Evolutionary conservation across 805 yeast genomes (phyloP).

Genomic region (Ogataea neopini): DNA sequence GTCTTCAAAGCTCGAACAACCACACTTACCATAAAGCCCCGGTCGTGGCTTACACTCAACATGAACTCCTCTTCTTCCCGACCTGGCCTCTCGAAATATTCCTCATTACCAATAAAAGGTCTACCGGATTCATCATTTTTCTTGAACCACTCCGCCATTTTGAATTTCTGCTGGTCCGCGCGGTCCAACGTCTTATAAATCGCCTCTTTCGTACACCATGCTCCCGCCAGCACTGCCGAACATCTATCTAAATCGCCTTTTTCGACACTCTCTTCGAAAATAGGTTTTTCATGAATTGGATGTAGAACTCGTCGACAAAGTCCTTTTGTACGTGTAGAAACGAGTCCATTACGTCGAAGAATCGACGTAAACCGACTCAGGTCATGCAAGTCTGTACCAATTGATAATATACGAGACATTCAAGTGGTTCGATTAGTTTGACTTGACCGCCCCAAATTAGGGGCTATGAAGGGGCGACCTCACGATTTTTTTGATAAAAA

Average conservation of each 20-base stretch:
- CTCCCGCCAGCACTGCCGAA: constrained; percentile 47
- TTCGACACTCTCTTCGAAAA: constrained; percentile 25
- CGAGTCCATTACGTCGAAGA: constrained; percentile 37
- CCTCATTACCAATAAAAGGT: constrained; percentile 42
- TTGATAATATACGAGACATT: constrained; percentile 41
- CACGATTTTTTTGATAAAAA: not conserved
- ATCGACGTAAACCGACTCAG: constrained; percentile 48
- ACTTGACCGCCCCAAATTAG: not conserved
- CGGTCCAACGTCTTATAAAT: constrained; percentile 58
- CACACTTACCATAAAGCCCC: constrained; percentile 55
- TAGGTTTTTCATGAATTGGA: constrained; percentile 41
- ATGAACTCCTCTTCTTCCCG: constrained; percentile 46
- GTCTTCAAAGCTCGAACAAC: constrained; percentile 36
- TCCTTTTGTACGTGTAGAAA: constrained; percentile 36
- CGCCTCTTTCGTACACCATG: constrained; percentile 81
- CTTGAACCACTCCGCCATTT: constrained; percentile 63
- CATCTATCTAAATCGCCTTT: constrained; percentile 29
- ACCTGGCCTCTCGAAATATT: constrained; percentile 24
- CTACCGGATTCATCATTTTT: constrained; percentile 38
- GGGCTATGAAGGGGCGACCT: not conserved
- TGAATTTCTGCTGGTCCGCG: constrained; percentile 50
- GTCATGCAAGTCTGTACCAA: constrained; percentile 60
- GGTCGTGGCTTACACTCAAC: constrained; percentile 65
- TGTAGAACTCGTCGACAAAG: constrained; percentile 54
- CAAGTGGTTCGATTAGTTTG: constrained; percentile 7